These are phyloP conservation scores for Sugiyamaella grinbergsii DNA, from an alignment of 1,139 yeast species.

Conservation along the genomic window DNA sequence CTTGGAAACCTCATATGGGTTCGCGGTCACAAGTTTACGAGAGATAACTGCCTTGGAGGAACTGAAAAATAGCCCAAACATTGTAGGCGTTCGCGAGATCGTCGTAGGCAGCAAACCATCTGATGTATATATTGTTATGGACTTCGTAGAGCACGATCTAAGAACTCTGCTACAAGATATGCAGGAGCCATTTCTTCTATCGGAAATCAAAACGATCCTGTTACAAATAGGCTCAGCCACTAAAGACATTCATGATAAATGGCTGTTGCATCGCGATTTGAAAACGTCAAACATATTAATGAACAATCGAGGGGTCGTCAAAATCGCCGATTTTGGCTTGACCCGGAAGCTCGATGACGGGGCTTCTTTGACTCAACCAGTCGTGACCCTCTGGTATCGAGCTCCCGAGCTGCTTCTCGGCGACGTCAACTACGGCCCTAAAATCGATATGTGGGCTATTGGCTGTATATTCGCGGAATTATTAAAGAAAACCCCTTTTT, in stretches of 20 bases:
- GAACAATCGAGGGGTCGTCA: slow-evolving; percentile 54
- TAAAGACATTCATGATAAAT: slow-evolving; percentile 52
- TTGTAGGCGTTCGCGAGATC: slow-evolving; percentile 70
- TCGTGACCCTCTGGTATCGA: slow-evolving; percentile 71
- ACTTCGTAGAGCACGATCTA: slow-evolving; percentile 41
- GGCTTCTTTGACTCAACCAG: slow-evolving; percentile 31
- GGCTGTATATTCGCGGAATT: slow-evolving; percentile 95
- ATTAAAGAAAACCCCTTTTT: slow-evolving; percentile 82
- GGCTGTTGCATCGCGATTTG: slow-evolving; percentile 64
- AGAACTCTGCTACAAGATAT: slow-evolving; percentile 31
- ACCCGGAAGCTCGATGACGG: slow-evolving; percentile 34
- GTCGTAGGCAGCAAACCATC: slow-evolving; percentile 45
- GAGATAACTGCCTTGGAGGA: slow-evolving; percentile 73
- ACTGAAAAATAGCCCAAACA: slow-evolving; percentile 58
- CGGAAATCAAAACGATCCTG: slow-evolving; percentile 40
- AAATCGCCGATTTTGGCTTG: slow-evolving; percentile 63
- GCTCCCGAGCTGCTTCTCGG: slow-evolving; percentile 91
- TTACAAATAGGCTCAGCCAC: slow-evolving; percentile 38
- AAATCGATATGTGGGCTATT: slow-evolving; percentile 94
- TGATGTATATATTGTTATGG: slow-evolving; percentile 40
- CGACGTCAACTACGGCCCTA: slow-evolving; percentile 76
- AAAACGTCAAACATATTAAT: slow-evolving; percentile 67
- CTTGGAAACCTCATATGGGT: slow-evolving; percentile 58
- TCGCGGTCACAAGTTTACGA: slow-evolving; percentile 83
- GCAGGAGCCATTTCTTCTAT: slow-evolving; percentile 34